Evolutionary conservation across 768 basidiomycete species (phyloP).

Genomic region (Kondoa subrosea): DNA sequence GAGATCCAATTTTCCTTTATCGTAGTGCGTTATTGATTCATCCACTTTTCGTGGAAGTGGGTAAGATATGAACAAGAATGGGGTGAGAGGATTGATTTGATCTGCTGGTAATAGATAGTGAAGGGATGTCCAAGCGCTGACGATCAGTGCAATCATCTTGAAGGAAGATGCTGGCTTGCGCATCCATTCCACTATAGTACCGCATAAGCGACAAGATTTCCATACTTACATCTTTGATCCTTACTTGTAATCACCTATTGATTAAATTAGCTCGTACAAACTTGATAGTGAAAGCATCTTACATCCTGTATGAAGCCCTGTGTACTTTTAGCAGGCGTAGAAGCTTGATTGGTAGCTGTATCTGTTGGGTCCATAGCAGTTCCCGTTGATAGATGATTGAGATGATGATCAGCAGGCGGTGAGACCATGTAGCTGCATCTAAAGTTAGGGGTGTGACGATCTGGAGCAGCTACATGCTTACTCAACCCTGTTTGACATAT

Average conservation of each 20-base stretch:
- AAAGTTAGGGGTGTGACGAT: neutral
- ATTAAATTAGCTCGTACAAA: neutral
- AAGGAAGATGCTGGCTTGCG: constrained; percentile 34
- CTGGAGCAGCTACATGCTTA: neutral
- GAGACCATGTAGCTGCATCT: neutral
- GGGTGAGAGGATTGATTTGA: constrained; percentile 47
- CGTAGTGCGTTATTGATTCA: constrained; percentile 42
- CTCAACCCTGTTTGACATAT: neutral
- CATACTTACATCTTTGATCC: too few species aligned
- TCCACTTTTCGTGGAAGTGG: constrained; percentile 41
- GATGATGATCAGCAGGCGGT: neutral
- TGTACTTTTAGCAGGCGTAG: neutral
- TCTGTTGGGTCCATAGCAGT: neutral
- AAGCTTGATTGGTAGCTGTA: neutral
- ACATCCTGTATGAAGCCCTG: neutral
- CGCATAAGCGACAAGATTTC: too few species aligned
- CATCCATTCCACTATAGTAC: constrained; percentile 22
- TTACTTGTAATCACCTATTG: too few species aligned
- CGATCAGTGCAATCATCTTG: constrained; percentile 47
- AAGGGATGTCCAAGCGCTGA: constrained; percentile 44
- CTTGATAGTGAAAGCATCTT: neutral
- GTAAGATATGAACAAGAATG: constrained; percentile 55
- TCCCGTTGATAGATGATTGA: neutral
- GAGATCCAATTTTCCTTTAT: constrained; percentile 54
- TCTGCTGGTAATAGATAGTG: constrained; percentile 46